Base-by-base conservation (phyloP, 2,329 filamentous ascomycete species). In the Colletotrichum somersetense region DNA sequence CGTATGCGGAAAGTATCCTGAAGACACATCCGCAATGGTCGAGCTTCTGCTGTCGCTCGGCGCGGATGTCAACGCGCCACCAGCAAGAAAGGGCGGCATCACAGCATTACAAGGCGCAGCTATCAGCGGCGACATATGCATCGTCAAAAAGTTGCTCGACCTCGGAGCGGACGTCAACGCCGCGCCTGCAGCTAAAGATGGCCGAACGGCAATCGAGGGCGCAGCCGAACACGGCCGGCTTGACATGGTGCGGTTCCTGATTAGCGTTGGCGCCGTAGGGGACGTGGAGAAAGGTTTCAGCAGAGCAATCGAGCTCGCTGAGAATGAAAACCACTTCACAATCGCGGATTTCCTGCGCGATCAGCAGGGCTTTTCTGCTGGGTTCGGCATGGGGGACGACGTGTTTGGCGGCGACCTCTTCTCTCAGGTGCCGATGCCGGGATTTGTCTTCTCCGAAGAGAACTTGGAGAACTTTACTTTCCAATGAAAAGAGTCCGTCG, bases 1-100 rank as follows among this genome's bases (percentile, higher is more conserved):
- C 2, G 26, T 11, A 2, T 44, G 18, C 8, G 4, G 16, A 0
- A 2, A 1, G 1, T 2, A 16, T 0, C 3, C 12, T 7, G 6
- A 2, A 12, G 42, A 11, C 11, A 20, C 14, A 5, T 16, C 16
- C 2, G 33, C 6, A 2, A 44, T 42, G 11, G 12, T 62, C 16
- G n/a, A 67, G 3, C 18, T 59, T 12, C 42, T 67, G 16, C 14
- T 67, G 14, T 59, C 30, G 11, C 11, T 40, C 8, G 23, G n/a
- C 3, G 16, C 26, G 1, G 55, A 67, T 11, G 16, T 62, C 8
- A 53, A 62, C 2, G 57, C 38, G 0, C 56, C n/a, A 1, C 44
- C 64, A 1, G 64, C 56, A n/a, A 33, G 1, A 0, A 14, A 23
- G 33, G 23, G 57, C 7, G 64, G 64, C 5, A 6, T 67, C 14